Base-by-base conservation (phyloP, 108 stramenopile genomes). In the Skeletonema tropicum region DNA sequence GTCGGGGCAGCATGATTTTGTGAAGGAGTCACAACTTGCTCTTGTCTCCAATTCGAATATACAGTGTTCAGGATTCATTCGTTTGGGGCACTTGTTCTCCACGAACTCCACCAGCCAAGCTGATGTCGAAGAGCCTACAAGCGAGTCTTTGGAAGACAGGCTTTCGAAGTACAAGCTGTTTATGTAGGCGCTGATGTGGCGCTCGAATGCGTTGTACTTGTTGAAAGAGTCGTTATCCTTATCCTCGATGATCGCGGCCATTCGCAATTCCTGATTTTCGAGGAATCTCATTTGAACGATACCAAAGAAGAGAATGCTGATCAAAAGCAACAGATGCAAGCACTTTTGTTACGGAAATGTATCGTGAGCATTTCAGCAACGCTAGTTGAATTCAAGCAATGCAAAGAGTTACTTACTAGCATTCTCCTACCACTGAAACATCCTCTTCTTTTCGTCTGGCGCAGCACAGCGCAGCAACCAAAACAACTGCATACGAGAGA, bases 121-220 rank as follows among this genome's bases (percentile, higher is more conserved):
- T n/a, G 60, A 39, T 3, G 73, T 57, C 4, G 70, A 25, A 17
- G 68, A 77, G 5, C 62, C 62, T 49, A 21, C 19, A 4, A 49
- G 19, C 19, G 48, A 49, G 6, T 49, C 48, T 12, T 1, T 1
- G 26, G 77, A 67, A 57, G 75, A 80, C 6, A 84, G 42, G 26
- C 66, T 84, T 30, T 69, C 64, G 19, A 76, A 85, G 57, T 85
- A 85, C 0, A 66, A 66, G 5, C 49, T n/a, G 38, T 85, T 85
- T 19, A 85, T 77, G 31, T 36, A 65, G n/a, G 12, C 32, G 38
- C 25, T 26, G 6, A 85, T 8, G 19, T 59, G 66, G 0, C 46
- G 42, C 66, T 85, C 84, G 41, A 85, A 85, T 0, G 66, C 38
- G 66, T 80, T 70, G 62, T 80, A 85, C 7, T 52, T n/a, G 29